These are phyloP conservation scores for Xerophyta viscosa DNA, from an alignment of 106 monocot genomes.

Conservation along the genomic window DNA sequence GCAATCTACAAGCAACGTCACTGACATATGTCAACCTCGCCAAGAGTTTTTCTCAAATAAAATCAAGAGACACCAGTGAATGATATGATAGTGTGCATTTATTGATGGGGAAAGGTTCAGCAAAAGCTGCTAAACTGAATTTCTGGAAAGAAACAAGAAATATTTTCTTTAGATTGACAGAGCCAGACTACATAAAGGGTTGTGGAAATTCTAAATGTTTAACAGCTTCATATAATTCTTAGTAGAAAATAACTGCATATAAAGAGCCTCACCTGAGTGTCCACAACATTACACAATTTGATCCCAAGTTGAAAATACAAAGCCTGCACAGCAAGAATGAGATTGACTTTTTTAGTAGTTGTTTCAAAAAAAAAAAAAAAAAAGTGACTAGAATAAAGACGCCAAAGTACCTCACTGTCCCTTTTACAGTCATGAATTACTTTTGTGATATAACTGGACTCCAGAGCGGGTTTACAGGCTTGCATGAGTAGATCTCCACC, in stretches of 20 bases:
- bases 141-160: not conserved
- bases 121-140: not conserved
- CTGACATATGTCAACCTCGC: conserved; percentile 20
- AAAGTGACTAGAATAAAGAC: too few species aligned
- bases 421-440: conserved; percentile 99
- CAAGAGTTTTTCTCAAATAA: conserved; percentile 9
- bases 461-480: conserved; percentile 92
- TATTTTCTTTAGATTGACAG: too few species aligned
- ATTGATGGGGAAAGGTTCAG: too few species aligned
- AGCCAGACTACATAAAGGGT: too few species aligned
- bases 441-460: conserved; percentile 74
- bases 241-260: too few species aligned
- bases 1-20: conserved; percentile 66
- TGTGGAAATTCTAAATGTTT: too few species aligned
- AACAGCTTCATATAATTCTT: too few species aligned
- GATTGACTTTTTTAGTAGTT: too few species aligned
- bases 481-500: conserved; percentile 67
- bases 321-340: conserved; percentile 75
- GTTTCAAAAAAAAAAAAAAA: too few species aligned
- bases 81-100: not conserved
- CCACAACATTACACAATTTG: conserved; percentile 79
- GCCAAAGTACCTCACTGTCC: conserved; percentile 64
- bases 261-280: conserved; percentile 68
- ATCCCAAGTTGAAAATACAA: conserved; percentile 90
- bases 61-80: too few species aligned